phyloP scores from a whole-genome alignment of 139 green algal genomes.

The Tetraselmis striata region DNA sequence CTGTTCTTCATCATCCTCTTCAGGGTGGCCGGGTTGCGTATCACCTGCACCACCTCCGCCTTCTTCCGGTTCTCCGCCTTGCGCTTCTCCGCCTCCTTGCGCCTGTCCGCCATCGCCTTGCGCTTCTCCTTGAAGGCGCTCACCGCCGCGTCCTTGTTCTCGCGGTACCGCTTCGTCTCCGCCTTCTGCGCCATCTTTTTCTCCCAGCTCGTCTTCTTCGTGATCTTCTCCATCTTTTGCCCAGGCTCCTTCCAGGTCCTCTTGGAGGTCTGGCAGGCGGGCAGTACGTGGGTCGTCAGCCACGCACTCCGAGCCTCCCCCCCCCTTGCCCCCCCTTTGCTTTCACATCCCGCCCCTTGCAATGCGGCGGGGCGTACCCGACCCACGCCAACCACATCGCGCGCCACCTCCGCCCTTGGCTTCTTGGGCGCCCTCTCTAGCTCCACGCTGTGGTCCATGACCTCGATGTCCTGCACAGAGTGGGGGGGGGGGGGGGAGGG shows the following conservation, averaged over 20 bases:
- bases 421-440: not conserved
- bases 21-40: constrained; percentile 29
- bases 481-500: no score
- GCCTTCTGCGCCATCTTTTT: constrained; percentile 55
- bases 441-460: not conserved
- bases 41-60: constrained; percentile 24
- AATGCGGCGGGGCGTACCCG: not conserved
- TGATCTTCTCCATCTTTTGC: constrained; percentile 16
- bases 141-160: constrained; percentile 24
- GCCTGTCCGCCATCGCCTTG: constrained; percentile 22
- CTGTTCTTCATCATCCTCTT: constrained; percentile 63
- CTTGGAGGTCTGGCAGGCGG: constrained; percentile 21
- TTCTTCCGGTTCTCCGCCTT: constrained; percentile 43
- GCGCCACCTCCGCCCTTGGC: not conserved
- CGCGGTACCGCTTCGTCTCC: constrained; percentile 23
- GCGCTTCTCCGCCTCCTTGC: constrained; percentile 29
- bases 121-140: constrained; percentile 28
- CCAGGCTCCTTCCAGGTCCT: constrained; percentile 43
- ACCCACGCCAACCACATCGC: not conserved
- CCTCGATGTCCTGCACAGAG: not conserved
- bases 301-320: not conserved
- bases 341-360: not conserved
- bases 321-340: not conserved
- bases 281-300: not conserved
- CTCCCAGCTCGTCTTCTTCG: constrained; percentile 39